Conservation (phyloP, 2,329 filamentous ascomycete genomes). For the Aspergillus oerlinghausenensis region DNA sequence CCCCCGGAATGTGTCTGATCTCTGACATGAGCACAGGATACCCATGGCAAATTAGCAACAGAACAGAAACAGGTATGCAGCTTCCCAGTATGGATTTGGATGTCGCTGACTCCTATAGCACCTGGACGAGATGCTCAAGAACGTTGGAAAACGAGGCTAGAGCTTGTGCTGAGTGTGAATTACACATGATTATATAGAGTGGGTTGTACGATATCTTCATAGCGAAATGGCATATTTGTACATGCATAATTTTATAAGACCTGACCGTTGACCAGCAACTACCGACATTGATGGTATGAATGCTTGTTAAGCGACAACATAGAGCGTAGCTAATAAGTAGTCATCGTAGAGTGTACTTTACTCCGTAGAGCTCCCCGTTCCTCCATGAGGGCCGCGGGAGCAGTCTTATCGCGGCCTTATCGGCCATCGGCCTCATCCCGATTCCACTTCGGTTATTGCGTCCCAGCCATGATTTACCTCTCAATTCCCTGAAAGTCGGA, state of each 20-base stretch:
- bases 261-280: too few relatives aligned
- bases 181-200: slow-evolving; percentile 5
- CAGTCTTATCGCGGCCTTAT: slow-evolving; percentile 1
- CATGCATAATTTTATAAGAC: background rate
- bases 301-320: background rate
- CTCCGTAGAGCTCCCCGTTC: background rate
- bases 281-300: background rate
- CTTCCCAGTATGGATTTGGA: slow-evolving; percentile 1
- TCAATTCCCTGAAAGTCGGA: background rate
- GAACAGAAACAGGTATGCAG: slow-evolving; percentile 60
- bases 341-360: background rate
- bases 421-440: background rate
- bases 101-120: slow-evolving; percentile 27
- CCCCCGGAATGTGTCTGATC: background rate
- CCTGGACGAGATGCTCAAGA: slow-evolving; percentile 39
- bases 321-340: background rate
- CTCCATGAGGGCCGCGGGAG: background rate
- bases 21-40: slow-evolving; percentile 33
- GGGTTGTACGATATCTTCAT: background rate
- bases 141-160: slow-evolving; percentile 27
- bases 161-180: background rate
- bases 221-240: background rate
- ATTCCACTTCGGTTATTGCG: slow-evolving; percentile 6
- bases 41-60: slow-evolving; percentile 47
- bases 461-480: background rate